A percentile compares a stretch with the other conserved stretches of the same genome.
Evolutionary conservation across 2,329 filamentous ascomycete genomes (phyloP).

Genomic region (Trichoderma citrinoviride): DNA sequence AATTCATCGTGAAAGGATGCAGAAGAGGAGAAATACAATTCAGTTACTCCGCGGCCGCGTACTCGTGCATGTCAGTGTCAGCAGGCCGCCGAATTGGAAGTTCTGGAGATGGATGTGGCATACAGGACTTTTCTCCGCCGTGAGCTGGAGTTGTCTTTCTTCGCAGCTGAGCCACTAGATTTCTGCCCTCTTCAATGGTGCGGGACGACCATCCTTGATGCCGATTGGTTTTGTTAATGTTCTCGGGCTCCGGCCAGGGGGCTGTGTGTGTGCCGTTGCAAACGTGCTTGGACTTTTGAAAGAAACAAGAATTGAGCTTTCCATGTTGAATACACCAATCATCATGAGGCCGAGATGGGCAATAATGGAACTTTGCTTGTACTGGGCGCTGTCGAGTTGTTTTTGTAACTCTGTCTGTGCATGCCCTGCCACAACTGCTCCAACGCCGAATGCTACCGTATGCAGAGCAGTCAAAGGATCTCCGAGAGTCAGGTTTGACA

Average conservation of each 20-base stretch:
- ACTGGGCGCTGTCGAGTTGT: background rate
- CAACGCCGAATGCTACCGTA: background rate
- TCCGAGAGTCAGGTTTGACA: too few relatives aligned
- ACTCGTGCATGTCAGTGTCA: background rate
- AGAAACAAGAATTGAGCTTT: background rate
- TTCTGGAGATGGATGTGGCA: background rate
- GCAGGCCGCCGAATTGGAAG: background rate
- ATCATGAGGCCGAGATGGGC: too few relatives aligned
- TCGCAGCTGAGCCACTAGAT: too few relatives aligned
- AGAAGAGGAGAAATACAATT: conserved; percentile 8
- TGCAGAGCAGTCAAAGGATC: background rate
- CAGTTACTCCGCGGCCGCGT: background rate
- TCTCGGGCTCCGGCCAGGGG: background rate
- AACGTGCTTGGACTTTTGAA: too few relatives aligned
- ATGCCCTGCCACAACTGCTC: background rate
- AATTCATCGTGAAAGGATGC: background rate
- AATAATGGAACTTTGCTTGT: too few relatives aligned
- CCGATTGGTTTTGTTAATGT: background rate
- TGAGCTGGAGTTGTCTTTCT: background rate
- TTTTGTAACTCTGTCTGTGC: background rate
- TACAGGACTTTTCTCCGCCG: background rate
- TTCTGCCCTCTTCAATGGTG: background rate
- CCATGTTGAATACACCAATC: too few relatives aligned
- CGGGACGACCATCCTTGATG: background rate
- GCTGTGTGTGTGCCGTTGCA: too few relatives aligned